These are phyloP conservation scores for Staphylotrichum longicolle DNA, from an alignment of 495 filamentous ascomycete species.

Conservation along the genomic window DNA sequence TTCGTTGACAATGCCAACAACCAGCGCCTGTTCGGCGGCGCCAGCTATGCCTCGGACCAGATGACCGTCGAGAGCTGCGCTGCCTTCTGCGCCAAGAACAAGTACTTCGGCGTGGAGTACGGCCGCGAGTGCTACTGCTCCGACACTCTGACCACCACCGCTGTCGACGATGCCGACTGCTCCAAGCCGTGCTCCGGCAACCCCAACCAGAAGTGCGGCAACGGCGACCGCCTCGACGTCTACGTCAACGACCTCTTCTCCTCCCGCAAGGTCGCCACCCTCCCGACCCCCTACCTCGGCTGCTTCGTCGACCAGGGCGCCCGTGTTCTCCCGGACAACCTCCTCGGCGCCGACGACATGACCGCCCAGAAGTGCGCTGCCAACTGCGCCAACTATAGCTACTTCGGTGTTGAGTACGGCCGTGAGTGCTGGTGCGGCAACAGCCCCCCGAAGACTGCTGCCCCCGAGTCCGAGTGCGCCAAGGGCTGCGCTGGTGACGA, in stretches of 20 bases:
- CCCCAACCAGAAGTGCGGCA: slow-evolving; percentile 44
- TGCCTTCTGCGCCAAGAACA: slow-evolving; percentile 52
- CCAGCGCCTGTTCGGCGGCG: slow-evolving; percentile 53
- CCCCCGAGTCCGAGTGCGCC: slow-evolving; percentile 15
- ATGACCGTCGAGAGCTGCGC: slow-evolving; percentile 63
- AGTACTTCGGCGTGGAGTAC: slow-evolving; percentile 29
- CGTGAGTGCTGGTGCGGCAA: slow-evolving; percentile 26
- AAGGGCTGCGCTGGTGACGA: slow-evolving; percentile 37
- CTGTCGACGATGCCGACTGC: slow-evolving; percentile 37
- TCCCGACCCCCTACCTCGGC: slow-evolving; percentile 19
- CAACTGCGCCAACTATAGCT: slow-evolving; percentile 18
- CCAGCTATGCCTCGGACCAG: slow-evolving; percentile 43
- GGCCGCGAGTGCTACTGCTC: slow-evolving; percentile 31
- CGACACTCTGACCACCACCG: slow-evolving; percentile 32
- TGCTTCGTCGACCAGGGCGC: slow-evolving; percentile 26
- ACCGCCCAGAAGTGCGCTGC: slow-evolving; percentile 21
- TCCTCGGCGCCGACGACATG: slow-evolving; percentile 21
- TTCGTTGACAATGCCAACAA: slow-evolving; percentile 24
- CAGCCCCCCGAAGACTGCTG: slow-evolving; percentile 2
- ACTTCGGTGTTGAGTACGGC: slow-evolving; percentile 25
- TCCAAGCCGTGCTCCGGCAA: slow-evolving; percentile 50
- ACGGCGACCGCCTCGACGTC: slow-evolving; percentile 45
- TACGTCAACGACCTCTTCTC: slow-evolving; percentile 38
- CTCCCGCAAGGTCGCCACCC: slow-evolving; percentile 3
- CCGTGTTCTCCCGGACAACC: slow-evolving; percentile 20